Evolutionary conservation across 192 early-diverging fungal species (phyloP).

Genomic region (Irineochytrium annulatum): DNA sequence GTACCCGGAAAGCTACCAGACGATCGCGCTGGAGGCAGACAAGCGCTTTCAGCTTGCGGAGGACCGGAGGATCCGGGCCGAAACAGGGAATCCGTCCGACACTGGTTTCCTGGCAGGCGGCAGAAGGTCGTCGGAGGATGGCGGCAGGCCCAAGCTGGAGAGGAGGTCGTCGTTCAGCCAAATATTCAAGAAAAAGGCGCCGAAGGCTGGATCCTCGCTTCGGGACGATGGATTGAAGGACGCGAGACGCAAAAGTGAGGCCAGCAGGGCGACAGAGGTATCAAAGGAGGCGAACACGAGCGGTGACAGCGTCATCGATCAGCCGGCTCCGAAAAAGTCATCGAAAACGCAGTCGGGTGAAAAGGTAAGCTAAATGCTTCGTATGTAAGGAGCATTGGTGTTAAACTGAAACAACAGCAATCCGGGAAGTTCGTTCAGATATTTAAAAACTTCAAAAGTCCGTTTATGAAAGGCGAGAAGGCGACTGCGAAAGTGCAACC

Average conservation of each 20-base stretch:
- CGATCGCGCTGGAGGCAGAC: conserved; percentile 44
- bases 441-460: conserved; percentile 12
- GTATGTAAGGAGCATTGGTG: neutral
- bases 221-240: too few species aligned
- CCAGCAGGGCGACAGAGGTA: neutral
- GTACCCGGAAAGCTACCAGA: conserved; percentile 48
- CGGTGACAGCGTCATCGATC: neutral
- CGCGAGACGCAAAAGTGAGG: too few species aligned
- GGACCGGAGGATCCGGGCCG: conserved; percentile 20
- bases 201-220: too few species aligned
- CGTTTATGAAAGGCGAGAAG: conserved; percentile 22
- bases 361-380: neutral
- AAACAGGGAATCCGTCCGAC: conserved; percentile 2
- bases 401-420: neutral
- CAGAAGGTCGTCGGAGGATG: neutral
- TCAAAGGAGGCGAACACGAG: neutral
- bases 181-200: conserved; percentile 5
- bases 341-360: neutral
- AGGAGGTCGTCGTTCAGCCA: neutral
- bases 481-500: neutral
- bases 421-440: conserved; percentile 23
- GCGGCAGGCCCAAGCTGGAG: too few species aligned
- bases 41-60: conserved; percentile 35
- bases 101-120: neutral
- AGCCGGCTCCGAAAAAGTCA: neutral